Evolutionary conservation across 2,329 filamentous ascomycete genomes (phyloP).

Genomic region (Aspergillus sp.): DNA sequence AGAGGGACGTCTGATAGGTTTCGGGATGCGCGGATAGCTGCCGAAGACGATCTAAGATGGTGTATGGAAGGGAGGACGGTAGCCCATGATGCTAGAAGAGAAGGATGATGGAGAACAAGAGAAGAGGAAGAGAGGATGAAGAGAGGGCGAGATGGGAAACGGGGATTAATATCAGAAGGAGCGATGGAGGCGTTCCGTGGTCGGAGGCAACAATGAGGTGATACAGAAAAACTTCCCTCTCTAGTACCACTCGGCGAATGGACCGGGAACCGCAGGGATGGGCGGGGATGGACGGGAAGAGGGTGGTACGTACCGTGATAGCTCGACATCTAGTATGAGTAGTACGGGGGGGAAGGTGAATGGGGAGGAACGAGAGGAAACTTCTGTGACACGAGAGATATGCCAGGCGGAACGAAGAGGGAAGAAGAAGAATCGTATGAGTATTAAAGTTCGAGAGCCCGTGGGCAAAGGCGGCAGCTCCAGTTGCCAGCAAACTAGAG

Average conservation of each 20-base stretch:
- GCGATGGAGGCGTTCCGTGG: conserved; percentile 21
- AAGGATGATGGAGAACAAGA: neutral
- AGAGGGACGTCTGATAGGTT: neutral
- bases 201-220: conserved; percentile 18
- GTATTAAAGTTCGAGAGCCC: conserved; percentile 6
- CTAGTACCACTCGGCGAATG: conserved; percentile 14
- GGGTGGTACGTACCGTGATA: conserved; percentile 14
- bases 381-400: neutral
- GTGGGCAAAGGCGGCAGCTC: neutral
- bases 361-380: conserved; percentile 5
- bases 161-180: conserved; percentile 13
- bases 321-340: conserved; percentile 17
- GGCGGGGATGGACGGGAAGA: neutral
- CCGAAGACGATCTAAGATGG: neutral
- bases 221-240: conserved; percentile 12
- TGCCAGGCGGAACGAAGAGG: neutral
- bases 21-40: neutral
- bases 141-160: neutral
- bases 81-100: neutral
- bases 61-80: neutral
- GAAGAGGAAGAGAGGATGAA: neutral
- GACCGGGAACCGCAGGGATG: conserved; percentile 1
- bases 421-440: neutral
- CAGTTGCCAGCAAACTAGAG: neutral
- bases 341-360: conserved; percentile 3